Conservation (phyloP, 768 basidiomycete species). For the Collybia sp. region DNA sequence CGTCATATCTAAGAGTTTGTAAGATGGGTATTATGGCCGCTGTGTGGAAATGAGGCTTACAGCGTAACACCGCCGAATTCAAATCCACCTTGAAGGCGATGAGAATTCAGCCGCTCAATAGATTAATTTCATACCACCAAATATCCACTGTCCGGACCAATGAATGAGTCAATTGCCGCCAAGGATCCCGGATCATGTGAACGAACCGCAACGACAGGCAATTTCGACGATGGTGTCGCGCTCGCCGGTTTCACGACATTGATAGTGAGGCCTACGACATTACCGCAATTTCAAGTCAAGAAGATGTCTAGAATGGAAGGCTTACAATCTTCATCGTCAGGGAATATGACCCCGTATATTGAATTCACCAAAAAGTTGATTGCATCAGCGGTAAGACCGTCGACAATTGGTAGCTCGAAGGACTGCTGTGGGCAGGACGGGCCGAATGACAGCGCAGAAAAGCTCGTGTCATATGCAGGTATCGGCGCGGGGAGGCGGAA, state of each 20-base stretch:
- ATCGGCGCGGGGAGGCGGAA: conserved; percentile 37
- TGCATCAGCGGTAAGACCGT: conserved; percentile 27
- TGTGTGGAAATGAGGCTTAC: conserved; percentile 24
- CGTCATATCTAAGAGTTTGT: conserved; percentile 30
- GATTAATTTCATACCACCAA: conserved; percentile 27
- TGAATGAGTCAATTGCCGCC: too few relatives aligned
- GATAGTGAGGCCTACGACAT: conserved; percentile 39
- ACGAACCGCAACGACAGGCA: conserved; percentile 53
- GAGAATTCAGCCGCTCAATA: not conserved
- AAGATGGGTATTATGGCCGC: not conserved
- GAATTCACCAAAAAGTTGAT: conserved; percentile 26
- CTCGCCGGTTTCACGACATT: conserved; percentile 44
- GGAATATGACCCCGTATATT: conserved; percentile 22
- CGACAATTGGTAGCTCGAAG: conserved; percentile 26
- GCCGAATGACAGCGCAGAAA: conserved; percentile 34
- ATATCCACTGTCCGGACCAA: conserved; percentile 38
- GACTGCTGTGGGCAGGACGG: conserved; percentile 44
- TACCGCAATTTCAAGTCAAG: not conserved
- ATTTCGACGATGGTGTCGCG: conserved; percentile 33
- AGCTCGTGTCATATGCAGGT: conserved; percentile 26
- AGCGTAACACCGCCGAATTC: conserved; percentile 22
- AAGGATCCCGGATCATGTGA: not conserved
- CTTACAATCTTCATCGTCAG: conserved; percentile 44
- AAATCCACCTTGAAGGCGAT: conserved; percentile 20
- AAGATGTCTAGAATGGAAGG: not conserved